Percentiles rank a stretch among this genome's conserved stretches.
Conservation (phyloP, 2,329 filamentous ascomycete genomes). For the Didymellaceae sp. region DNA sequence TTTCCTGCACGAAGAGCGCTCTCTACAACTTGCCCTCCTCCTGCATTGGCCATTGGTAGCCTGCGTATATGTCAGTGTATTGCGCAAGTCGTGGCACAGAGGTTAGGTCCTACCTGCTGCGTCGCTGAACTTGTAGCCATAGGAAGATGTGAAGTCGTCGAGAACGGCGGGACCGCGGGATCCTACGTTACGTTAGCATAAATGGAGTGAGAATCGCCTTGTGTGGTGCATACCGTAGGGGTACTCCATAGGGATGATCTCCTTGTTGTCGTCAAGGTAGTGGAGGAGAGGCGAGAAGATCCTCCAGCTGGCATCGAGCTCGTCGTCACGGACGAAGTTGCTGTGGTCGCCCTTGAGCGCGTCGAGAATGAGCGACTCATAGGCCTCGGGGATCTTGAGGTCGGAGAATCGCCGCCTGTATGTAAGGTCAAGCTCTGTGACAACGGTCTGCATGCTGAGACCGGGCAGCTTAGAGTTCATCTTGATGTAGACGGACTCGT, state of each 20-base stretch:
- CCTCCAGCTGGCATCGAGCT: conserved; percentile 96
- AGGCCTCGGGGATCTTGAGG: conserved; percentile 98
- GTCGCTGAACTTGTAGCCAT: conserved; percentile 98
- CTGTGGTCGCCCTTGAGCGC: conserved; percentile 99
- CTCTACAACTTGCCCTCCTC: conserved; percentile 45
- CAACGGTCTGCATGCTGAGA: conserved; percentile 98
- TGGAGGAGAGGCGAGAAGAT: conserved; percentile 97
- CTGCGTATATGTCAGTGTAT: conserved; percentile 32
- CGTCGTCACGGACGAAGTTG: conserved; percentile 75
- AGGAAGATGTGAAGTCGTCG: conserved; percentile 97
- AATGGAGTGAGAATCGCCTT: neutral
- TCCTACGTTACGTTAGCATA: conserved; percentile 61
- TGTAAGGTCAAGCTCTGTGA: conserved; percentile 96
- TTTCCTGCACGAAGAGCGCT: conserved; percentile 17
- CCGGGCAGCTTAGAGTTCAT: conserved; percentile 99
- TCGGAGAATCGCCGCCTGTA: conserved; percentile 98
- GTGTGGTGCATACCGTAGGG: conserved; percentile 78
- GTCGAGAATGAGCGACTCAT: conserved; percentile 96
- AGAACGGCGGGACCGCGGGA: conserved; percentile 95
- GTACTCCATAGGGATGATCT: conserved; percentile 99
- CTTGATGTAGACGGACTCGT: conserved; percentile 99
- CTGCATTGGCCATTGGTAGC: conserved; percentile 51
- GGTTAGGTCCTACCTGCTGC: conserved; percentile 68
- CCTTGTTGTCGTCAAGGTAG: conserved; percentile 98
- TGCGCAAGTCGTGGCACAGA: conserved; percentile 4